Percentiles rank a stretch among this genome's conserved stretches.
Evolutionary conservation across 768 basidiomycete genomes (phyloP).

Genomic region (Gymnopilus junonius): DNA sequence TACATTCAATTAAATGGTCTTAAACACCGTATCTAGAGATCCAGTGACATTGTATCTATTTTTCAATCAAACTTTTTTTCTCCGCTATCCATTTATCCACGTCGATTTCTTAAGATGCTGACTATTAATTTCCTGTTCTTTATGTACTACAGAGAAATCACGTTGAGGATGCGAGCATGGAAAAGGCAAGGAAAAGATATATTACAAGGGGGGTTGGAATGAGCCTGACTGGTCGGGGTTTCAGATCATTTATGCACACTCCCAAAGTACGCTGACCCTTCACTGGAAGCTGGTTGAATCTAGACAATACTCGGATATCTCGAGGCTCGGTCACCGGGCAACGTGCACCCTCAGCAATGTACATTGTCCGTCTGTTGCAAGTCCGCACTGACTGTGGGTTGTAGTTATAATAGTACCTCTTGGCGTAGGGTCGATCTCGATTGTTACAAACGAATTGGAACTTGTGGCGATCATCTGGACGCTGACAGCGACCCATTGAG

Average conservation of each 20-base stretch:
- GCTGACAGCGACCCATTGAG: not conserved
- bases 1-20: not conserved
- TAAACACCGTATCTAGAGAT: too few species aligned
- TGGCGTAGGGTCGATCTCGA: not conserved
- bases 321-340: constrained; percentile 8
- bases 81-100: too few species aligned
- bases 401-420: not conserved
- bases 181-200: too few species aligned
- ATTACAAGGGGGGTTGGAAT: too few species aligned
- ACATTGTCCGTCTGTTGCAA: not conserved
- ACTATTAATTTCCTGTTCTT: too few species aligned
- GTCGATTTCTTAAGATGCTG: too few species aligned
- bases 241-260: not conserved
- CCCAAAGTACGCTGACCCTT: not conserved
- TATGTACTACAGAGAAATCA: too few species aligned
- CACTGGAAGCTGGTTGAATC: not conserved
- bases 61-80: too few species aligned
- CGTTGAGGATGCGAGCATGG: too few species aligned
- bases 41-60: too few species aligned
- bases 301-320: not conserved
- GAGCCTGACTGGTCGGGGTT: too few species aligned
- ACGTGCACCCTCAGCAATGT: not conserved
- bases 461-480: not conserved
- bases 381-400: not conserved
- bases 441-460: not conserved